Evolutionary conservation across 1,284 basidiomycete species (phyloP).

Genomic region (Athelia psychrophila): DNA sequence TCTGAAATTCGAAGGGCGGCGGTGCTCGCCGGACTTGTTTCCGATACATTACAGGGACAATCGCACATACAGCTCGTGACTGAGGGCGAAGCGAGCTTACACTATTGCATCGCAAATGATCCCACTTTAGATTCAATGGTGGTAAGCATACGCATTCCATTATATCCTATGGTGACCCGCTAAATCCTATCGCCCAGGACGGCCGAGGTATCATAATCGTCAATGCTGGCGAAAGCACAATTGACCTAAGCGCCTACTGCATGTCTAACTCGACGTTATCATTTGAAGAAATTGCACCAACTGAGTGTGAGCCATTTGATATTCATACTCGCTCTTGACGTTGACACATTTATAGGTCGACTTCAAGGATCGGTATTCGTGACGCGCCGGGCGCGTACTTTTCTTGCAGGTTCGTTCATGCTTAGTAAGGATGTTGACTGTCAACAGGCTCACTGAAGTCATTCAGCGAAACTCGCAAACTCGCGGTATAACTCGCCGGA

Average conservation of each 20-base stretch:
- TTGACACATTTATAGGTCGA: constrained; percentile 20
- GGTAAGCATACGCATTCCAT: too few species aligned
- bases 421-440: constrained; percentile 24
- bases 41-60: constrained; percentile 20
- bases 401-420: constrained; percentile 29
- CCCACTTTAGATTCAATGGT: constrained; percentile 30
- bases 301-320: constrained; percentile 25
- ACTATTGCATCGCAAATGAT: constrained; percentile 41
- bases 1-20: constrained; percentile 37
- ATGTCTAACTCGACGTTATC: constrained; percentile 17
- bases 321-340: too few species aligned
- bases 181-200: too few species aligned
- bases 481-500: constrained; percentile 31
- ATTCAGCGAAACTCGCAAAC: constrained; percentile 27
- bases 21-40: constrained; percentile 28
- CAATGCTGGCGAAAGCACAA: constrained; percentile 47
- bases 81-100: constrained; percentile 48
- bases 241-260: constrained; percentile 37
- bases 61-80: constrained; percentile 41
- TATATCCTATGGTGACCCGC: too few species aligned
- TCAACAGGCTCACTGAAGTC: constrained; percentile 4
- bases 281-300: constrained; percentile 28
- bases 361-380: constrained; percentile 33
- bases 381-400: constrained; percentile 27
- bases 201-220: constrained; percentile 41